A percentile compares a stretch with the other conserved stretches of the same genome.
Evolutionary conservation across 164 flowering plant species (phyloP).

Genomic region (Vitis vinifera): ASM3070453v1 NC_081811.1:5244001-5244500

Average conservation of each 20-base stretch:
- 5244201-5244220: constrained; percentile 66
- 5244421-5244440: constrained; percentile 7
- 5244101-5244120: constrained; percentile 61
- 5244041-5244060: constrained; percentile 70
- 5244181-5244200: constrained; percentile 71
- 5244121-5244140: constrained; percentile 63
- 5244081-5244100: constrained; percentile 62
- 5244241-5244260: background rate
- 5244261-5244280: background rate
- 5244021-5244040: constrained; percentile 16
- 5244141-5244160: constrained; percentile 53
- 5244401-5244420: background rate
- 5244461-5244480: constrained; percentile 71
- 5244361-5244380: background rate
- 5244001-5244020: background rate
- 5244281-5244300: background rate
- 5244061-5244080: constrained; percentile 55
- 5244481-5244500: constrained; percentile 58
- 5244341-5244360: background rate
- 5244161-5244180: constrained; percentile 80
- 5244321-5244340: background rate
- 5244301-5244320: background rate
- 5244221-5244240: background rate
- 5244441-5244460: constrained; percentile 86
- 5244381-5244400: background rate